Base-by-base conservation (phyloP, 2,329 filamentous ascomycete species). In the Beauveria sp. region DNA sequence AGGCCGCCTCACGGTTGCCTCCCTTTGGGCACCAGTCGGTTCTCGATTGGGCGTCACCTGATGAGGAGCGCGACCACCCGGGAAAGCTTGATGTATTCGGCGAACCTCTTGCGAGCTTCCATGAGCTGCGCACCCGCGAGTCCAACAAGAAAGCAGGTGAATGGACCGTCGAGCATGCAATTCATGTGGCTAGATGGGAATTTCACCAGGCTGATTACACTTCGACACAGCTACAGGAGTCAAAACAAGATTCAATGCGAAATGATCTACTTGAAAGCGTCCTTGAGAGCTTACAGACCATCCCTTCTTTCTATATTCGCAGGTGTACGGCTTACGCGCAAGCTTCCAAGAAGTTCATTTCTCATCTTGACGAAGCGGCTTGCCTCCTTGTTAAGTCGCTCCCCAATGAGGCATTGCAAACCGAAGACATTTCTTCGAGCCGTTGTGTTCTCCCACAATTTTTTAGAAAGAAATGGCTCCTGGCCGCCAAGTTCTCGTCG, bases 41-140 rank as follows among this genome's bases (percentile, higher is more conserved):
- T 5, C 28, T 51, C 3, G 48, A 51, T 30, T 51, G 48, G 48
- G 48, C 18, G 3, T 51, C 18, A 14, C 48, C 48, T 7, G 16
- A 51, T 9, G 48, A 51, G 48, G 48, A 51, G 48, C 28, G 48
- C 9, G 48, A 51, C 18, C 22, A 51, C 18, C 48, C 28, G 2
- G 28, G 9, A 26, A 51, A 51, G 16, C 18, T 51, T 5, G 48
- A 51, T 30, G 0, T 0, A 1, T 6, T 3, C 2, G 48, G 48
- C 4, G 0, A 0, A 3, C 48, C 4, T 10, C 48, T 51, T 5
- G 28, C 48, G 9, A 51, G 48, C 8, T 53, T 53, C 5, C 10
- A 40, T 9, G n/a, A 37, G 10, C 28, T 53, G 1, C 28, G 50
- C 6, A 53, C 30, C 12, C n/a, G 30, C 6, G 20, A 53, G 8